These are phyloP conservation scores for Fusarium sp. DNA, from an alignment of 2,329 filamentous ascomycete species.

Conservation along the genomic window DNA sequence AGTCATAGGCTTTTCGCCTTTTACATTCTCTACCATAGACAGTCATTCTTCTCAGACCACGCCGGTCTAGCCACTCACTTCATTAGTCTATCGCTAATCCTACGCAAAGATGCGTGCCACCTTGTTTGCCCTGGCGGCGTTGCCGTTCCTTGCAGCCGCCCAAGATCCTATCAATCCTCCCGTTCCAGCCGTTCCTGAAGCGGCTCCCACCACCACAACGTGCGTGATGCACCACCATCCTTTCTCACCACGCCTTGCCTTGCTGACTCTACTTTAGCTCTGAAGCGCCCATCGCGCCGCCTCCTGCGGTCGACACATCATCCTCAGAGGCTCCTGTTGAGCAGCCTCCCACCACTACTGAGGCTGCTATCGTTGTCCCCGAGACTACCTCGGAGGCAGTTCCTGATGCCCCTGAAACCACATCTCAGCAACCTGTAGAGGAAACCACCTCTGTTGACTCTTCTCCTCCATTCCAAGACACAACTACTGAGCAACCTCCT, in stretches of 20 bases:
- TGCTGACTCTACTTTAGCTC: neutral
- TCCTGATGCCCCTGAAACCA: neutral
- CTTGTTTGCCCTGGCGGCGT: constrained; percentile 22
- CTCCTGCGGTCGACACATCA: neutral
- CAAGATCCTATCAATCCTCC: neutral
- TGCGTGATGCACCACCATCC: neutral
- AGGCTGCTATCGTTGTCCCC: constrained; percentile 1
- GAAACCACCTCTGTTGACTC: neutral
- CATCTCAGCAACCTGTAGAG: neutral
- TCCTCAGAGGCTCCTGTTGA: neutral
- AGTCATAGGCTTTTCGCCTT: neutral
- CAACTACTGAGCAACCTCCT: neutral
- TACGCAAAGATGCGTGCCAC: constrained; percentile 20
- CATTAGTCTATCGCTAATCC: neutral
- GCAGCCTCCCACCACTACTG: constrained; percentile 1
- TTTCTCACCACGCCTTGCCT: no score
- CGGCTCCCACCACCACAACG: neutral
- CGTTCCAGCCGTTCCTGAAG: neutral
- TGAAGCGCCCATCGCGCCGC: neutral
- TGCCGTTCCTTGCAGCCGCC: constrained; percentile 23
- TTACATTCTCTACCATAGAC: neutral
- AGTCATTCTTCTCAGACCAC: constrained; percentile 5
- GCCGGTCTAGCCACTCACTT: constrained; percentile 10
- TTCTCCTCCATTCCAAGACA: neutral
- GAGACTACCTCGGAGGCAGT: neutral